Base-by-base conservation (phyloP, 1,284 basidiomycete genomes). In the Heterobasidion parviporum region DNA sequence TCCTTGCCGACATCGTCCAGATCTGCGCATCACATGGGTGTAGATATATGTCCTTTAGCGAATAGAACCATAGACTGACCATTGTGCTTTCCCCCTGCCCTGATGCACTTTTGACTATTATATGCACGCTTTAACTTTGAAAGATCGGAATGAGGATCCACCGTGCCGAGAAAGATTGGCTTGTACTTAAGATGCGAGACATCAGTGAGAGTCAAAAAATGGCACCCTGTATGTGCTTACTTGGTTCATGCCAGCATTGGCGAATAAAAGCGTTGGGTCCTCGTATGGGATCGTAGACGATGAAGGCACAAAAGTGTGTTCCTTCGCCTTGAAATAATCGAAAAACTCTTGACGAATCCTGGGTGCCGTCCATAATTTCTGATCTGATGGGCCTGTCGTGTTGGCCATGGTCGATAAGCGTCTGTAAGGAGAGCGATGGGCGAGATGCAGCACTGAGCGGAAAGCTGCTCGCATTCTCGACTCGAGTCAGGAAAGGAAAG, bases 1-100 rank as follows among this genome's bases (percentile, higher is more conserved):
- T 99, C 96, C 73, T 96, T 97, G 51, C 96, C 96, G 56, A 99
- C 96, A 70, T 99, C 96, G 69, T 99, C 97, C 55, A 99, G 79
- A 73, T 99, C 93, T 95, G 60, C 44, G 50, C 34, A 54, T 4
- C 20, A 45, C 26, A 38, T 43, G 63, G 58, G 55, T 43, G 55
- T 55, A 33, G 56, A 53, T 46, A 34, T 15, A 38, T 9, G 5
- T 1, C 20, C 26, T 6, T 3, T 34, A 51, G 44, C 50, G 9
- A 48, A 33, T 14, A 32, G 1, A 7, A n/a, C 15, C 8, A 26
- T 44, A 26, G 16, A 56, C 76, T 45, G 53, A 89, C 92, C 95
- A 65, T 99, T 99, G 73, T 99, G 96, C 73, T 99, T 99, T 65
- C 96, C 96, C 55, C 96, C 96, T 6, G 96, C 96, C 60, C 96